phyloP scores from a whole-genome alignment of 2,329 filamentous ascomycete species.

The Pezicula rhizophila region DNA sequence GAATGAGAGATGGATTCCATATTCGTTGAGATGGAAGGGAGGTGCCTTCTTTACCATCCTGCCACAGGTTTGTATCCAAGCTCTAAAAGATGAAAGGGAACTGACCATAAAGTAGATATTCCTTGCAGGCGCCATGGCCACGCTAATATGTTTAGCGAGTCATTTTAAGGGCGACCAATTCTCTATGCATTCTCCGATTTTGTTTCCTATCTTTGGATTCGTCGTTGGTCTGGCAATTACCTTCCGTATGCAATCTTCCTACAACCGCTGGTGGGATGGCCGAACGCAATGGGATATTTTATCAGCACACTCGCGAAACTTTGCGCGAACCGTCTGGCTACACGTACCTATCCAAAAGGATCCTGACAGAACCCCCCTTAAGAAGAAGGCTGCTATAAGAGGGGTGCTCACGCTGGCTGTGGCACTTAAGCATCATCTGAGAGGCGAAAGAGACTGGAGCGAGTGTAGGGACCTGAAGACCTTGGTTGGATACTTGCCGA shows the following conservation, averaged over 20 bases:
- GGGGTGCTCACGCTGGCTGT: slow-evolving; percentile 6
- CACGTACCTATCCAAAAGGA: slow-evolving; percentile 6
- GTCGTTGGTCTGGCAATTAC: slow-evolving; percentile 12
- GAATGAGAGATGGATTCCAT: slow-evolving; percentile 8
- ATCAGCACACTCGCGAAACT: slow-evolving; percentile 9
- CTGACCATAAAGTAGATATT: slow-evolving; percentile 8
- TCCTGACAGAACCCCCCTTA: background rate
- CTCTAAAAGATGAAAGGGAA: background rate
- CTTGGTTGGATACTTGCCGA: slow-evolving; percentile 4
- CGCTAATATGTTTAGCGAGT: slow-evolving; percentile 1
- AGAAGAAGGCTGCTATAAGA: slow-evolving; percentile 4
- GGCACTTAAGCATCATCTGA: slow-evolving; percentile 10
- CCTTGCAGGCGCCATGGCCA: slow-evolving; percentile 6
- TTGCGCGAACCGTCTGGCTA: slow-evolving; percentile 11
- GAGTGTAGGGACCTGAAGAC: slow-evolving; percentile 4
- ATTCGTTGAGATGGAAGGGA: slow-evolving; percentile 10
- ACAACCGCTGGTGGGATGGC: slow-evolving; percentile 12
- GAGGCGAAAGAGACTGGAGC: slow-evolving; percentile 9
- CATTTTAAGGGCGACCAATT: slow-evolving; percentile 4
- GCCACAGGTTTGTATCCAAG: slow-evolving; percentile 8
- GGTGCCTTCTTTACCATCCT: slow-evolving; percentile 6
- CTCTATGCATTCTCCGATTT: slow-evolving; percentile 9
- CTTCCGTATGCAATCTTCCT: slow-evolving; percentile 14
- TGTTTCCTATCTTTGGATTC: slow-evolving; percentile 12
- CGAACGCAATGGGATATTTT: slow-evolving; percentile 13